These are phyloP conservation scores for Gaultheria prostrata DNA, from an alignment of 148 eudicot species.

Conservation along the genomic window DNA sequence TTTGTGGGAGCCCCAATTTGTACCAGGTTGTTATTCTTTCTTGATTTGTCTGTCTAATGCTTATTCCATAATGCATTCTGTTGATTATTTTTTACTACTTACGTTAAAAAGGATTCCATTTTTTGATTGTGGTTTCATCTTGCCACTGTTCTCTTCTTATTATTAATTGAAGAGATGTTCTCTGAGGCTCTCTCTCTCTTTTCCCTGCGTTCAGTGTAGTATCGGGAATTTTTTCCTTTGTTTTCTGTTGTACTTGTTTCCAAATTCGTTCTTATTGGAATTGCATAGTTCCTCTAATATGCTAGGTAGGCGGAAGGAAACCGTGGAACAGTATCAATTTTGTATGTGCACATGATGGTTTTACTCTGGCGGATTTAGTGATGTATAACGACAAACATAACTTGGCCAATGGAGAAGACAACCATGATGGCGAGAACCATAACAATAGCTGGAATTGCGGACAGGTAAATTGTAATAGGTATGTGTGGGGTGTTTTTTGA, in stretches of 20 bases:
- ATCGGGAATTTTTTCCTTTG: neutral
- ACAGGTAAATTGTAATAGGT: conserved; percentile 43
- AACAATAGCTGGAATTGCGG: conserved; percentile 99
- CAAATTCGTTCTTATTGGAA: neutral
- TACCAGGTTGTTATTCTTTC: conserved; percentile 59
- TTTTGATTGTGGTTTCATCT: neutral
- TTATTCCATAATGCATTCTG: neutral
- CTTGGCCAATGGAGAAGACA: conserved; percentile 93
- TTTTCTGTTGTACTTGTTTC: neutral
- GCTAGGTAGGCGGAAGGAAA: conserved; percentile 88
- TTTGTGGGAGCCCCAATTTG: conserved; percentile 93
- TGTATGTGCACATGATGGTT: conserved; percentile 95
- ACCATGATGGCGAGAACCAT: conserved; percentile 96
- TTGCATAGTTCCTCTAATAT: neutral
- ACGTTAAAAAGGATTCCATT: neutral
- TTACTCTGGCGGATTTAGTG: conserved; percentile 89
- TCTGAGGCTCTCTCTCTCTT: neutral
- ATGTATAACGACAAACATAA: conserved; percentile 87
- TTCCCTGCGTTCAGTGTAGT: neutral
- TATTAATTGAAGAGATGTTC: neutral
- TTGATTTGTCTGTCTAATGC: conserved; percentile 9
- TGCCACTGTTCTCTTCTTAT: neutral
- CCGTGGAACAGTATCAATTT: conserved; percentile 99
- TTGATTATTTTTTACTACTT: neutral
- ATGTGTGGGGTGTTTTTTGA: neutral